Evolutionary conservation across 495 filamentous ascomycete genomes (phyloP).

Genomic region (Eremomyces bilateralis): DNA sequence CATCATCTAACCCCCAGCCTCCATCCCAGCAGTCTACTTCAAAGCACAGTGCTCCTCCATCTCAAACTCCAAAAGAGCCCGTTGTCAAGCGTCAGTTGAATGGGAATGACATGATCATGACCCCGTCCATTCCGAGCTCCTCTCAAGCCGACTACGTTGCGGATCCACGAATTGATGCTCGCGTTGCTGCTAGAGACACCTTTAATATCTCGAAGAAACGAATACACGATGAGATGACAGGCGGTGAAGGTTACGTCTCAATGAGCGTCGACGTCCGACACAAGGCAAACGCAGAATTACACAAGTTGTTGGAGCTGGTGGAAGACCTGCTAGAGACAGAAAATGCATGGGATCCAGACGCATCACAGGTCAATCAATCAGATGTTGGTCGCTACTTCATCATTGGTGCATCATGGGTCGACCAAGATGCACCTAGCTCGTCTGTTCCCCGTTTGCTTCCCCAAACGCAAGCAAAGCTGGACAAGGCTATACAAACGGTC

Average conservation of each 20-base stretch:
- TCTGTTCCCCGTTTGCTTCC: conserved; percentile 39
- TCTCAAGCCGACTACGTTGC: no score
- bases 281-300: conserved; percentile 48
- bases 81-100: no score
- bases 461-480: conserved; percentile 42
- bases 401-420: conserved; percentile 13
- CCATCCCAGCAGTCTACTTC: no score
- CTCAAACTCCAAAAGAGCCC: no score
- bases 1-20: no score
- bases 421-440: conserved; percentile 26
- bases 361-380: conserved; percentile 15
- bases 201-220: conserved; percentile 9
- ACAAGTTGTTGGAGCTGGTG: conserved; percentile 43
- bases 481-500: conserved; percentile 48
- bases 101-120: no score
- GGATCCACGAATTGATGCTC: no score
- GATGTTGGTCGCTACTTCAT: conserved; percentile 26
- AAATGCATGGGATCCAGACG: conserved; percentile 35
- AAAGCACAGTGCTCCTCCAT: no score
- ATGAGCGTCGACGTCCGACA: conserved; percentile 44
- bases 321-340: conserved; percentile 62
- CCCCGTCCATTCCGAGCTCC: no score
- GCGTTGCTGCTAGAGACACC: no score
- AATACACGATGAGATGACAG: conserved; percentile 19
- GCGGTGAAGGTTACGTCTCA: conserved; percentile 7